phyloP scores from a whole-genome alignment of 768 basidiomycete genomes.

The Mycena haematopus region DNA sequence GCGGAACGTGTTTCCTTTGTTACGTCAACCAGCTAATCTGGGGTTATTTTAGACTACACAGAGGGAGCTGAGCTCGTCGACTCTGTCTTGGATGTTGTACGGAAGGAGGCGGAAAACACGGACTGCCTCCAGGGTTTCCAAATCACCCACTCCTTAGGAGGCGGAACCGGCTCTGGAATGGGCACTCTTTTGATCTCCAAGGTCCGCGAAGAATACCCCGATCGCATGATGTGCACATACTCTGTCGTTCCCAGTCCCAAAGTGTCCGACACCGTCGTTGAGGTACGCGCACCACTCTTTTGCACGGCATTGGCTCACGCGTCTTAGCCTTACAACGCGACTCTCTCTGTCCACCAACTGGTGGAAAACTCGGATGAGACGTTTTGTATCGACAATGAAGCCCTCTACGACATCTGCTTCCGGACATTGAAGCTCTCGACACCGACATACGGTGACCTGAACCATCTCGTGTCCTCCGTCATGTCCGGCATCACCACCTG shows the following conservation, averaged over 20 bases:
- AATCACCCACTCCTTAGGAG: conserved; percentile 97
- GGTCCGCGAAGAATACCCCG: conserved; percentile 98
- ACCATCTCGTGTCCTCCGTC: conserved; percentile 96
- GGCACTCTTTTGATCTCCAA: conserved; percentile 99
- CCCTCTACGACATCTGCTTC: conserved; percentile 99
- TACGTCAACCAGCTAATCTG: conserved; percentile 22
- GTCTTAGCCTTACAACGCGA: conserved; percentile 95
- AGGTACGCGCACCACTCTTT: conserved; percentile 52
- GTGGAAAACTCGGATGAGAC: conserved; percentile 99
- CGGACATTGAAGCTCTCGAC: conserved; percentile 95
- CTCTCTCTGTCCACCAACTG: conserved; percentile 96
- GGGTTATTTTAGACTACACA: conserved; percentile 69
- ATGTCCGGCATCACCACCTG: conserved; percentile 99
- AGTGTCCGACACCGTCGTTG: conserved; percentile 98
- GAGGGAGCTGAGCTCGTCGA: conserved; percentile 99
- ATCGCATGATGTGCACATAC: conserved; percentile 99
- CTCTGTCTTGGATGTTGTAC: conserved; percentile 95
- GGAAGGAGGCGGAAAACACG: conserved; percentile 97
- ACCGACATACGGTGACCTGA: conserved; percentile 96
- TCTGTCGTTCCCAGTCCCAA: conserved; percentile 98
- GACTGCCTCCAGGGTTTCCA: conserved; percentile 99
- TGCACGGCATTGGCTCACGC: not conserved
- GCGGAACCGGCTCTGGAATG: conserved; percentile 99
- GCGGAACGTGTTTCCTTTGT: conserved; percentile 9
- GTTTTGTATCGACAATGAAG: conserved; percentile 99